phyloP scores from a whole-genome alignment of 1,284 basidiomycete species.

The Athelia sp. region DNA sequence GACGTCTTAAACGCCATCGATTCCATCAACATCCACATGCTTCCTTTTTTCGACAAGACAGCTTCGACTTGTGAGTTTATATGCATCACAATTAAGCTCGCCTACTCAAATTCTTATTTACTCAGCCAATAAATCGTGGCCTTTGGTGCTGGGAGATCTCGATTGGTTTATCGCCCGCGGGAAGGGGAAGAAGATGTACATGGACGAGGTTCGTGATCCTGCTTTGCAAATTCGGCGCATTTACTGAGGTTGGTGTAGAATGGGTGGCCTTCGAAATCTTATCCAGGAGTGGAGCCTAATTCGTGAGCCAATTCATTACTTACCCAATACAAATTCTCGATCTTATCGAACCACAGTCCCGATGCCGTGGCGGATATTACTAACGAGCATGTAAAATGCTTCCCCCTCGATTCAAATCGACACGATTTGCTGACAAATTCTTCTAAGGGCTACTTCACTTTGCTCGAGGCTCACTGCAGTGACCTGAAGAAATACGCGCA shows the following conservation, averaged over 20 bases:
- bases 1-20: conserved; percentile 62
- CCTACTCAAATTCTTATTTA: conserved; percentile 4
- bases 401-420: background rate
- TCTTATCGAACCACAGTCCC: conserved; percentile 15
- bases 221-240: background rate
- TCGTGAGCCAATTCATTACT: conserved; percentile 32
- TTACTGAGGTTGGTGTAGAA: conserved; percentile 38
- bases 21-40: conserved; percentile 64
- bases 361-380: conserved; percentile 48
- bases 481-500: conserved; percentile 27
- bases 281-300: conserved; percentile 55
- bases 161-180: conserved; percentile 60
- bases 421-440: conserved; percentile 1
- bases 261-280: conserved; percentile 68
- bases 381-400: conserved; percentile 47
- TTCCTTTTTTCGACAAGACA: conserved; percentile 64
- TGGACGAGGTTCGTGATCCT: conserved; percentile 46
- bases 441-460: conserved; percentile 27
- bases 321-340: conserved; percentile 50
- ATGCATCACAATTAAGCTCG: background rate
- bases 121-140: conserved; percentile 53
- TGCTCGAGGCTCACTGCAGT: conserved; percentile 31
- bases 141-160: conserved; percentile 52
- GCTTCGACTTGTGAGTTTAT: conserved; percentile 51
- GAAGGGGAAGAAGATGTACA: conserved; percentile 66